Evolutionary conservation across 495 filamentous ascomycete species (phyloP), one percentile per base, ranked within the genome.

Genomic region (Penicillium argentinense): DNA sequence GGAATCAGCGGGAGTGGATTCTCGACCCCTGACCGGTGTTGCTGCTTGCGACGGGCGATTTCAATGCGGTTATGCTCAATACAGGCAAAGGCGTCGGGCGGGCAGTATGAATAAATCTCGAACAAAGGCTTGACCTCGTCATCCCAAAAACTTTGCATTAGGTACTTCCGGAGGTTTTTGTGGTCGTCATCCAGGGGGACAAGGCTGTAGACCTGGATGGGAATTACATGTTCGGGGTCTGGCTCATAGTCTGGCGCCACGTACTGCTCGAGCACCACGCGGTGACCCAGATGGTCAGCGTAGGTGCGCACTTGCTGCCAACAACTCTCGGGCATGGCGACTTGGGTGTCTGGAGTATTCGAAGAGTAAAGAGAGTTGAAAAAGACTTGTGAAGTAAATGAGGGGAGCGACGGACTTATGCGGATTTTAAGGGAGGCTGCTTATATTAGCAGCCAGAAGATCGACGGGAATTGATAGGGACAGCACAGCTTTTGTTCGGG

Each of bases 191-290:
- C 58, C 22, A 62, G 13, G 27, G 51, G 58, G 11, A 62, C 44
- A 25, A 43, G 40, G 18, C 58, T 62, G 47, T 62, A 62, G 39
- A 62, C 49, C 51, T 58, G 55, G 17, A 62, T 27, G 39, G 54
- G 26, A 18, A 16, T 14, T 33, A 19, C 1, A 1, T 19, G 13
- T 5, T 9, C 13, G 21, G 37, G 38, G 4, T 53, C 45, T 28
- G 54, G 29, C 3, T 19, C 11, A 19, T 30, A 42, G 12, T 47
- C 54, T 12, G 42, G 42, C 12, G 37, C 29, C 12, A 58, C 24
- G 22, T 50, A 54, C 37, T 54, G 37, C 30, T 58, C 54, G 8
- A 50, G 46, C 17, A 58, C 50, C 3, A 54, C 46, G 7, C 30
- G 46, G 23, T 50, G 50, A 18, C 50, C 54, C 16, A 47, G n/a